Base-by-base conservation (phyloP, 2,329 filamentous ascomycete species). In the Apiospora kogelbergensis region DNA sequence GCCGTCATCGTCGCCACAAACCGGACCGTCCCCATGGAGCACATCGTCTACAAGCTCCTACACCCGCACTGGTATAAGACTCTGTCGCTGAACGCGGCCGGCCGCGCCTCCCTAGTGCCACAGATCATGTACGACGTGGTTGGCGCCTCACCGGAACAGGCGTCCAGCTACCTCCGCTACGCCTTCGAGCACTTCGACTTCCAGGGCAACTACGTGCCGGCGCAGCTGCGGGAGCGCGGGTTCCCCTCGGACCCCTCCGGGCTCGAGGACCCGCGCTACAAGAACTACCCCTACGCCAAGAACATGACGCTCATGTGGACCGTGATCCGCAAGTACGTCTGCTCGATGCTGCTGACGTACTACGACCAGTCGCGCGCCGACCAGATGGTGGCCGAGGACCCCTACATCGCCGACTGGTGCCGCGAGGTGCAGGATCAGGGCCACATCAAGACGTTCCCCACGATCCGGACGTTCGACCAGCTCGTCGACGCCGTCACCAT, bases 21-120 rank as follows among this genome's bases (percentile, higher is more conserved):
- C 71, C 81, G 83, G 7, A 77, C 77, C 1, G 75, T 85, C 6
- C 79, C 80, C 9, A 76, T 76, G 71, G 72, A 80, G n/a, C 84
- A 86, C 71, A 72, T 80, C 6, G 78, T 86, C 2, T 84, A 80
- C 75, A 75, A 78, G 63, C 73, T 85, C 0, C 75, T 86, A 0
- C 77, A 80, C 13, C 84, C 83, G 0, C 84, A 85, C 68, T 86
- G 85, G 84, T 80, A 80, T 69, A 85, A 83, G 73, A 86, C 85
- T 0, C 79, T 86, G 1, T 80, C 84, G 0, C 75, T 86, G 69
- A 86, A 86, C 68, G 82, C 83, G 0, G 82, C 82, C 0, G 84
- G 83, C 0, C 78, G 85, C 42, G 73, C 76, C 2, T 78, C 78
- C 1, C 78, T 86, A 1, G 80, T 86, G 0, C 85, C 85, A 0